These are phyloP conservation scores for Entelexis paramagnoliae DNA, from an alignment of 1,139 yeast genomes.

Conservation along the genomic window DNA sequence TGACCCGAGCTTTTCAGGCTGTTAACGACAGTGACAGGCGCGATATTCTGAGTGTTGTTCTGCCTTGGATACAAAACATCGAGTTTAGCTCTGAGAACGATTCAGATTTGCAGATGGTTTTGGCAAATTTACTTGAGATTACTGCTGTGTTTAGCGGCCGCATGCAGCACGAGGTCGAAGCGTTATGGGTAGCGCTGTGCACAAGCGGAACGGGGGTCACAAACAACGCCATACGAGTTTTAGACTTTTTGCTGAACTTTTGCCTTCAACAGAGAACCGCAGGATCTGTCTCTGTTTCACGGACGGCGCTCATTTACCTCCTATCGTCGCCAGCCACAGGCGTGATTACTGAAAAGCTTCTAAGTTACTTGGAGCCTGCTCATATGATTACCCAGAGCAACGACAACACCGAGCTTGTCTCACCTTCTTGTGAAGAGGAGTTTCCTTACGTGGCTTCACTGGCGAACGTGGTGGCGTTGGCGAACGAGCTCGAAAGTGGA, in stretches of 20 bases:
- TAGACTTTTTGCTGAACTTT: conserved; percentile 58
- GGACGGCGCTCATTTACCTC: conserved; percentile 71
- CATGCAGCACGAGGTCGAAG: conserved; percentile 80
- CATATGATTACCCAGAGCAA: conserved; percentile 48
- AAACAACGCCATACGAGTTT: conserved; percentile 58
- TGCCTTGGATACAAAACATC: conserved; percentile 85
- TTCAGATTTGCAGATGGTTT: conserved; percentile 38
- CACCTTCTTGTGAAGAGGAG: conserved; percentile 28
- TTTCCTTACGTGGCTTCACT: conserved; percentile 72
- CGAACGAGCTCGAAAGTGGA: conserved; percentile 42
- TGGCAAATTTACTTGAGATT: conserved; percentile 72
- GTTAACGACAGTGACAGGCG: conserved; percentile 54
- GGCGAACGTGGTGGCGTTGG: conserved; percentile 47
- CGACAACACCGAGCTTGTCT: conserved; percentile 28
- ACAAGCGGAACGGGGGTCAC: conserved; percentile 44
- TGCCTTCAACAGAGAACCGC: conserved; percentile 67
- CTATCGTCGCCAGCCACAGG: conserved; percentile 50
- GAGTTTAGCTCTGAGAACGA: conserved; percentile 36
- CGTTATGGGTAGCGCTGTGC: conserved; percentile 88
- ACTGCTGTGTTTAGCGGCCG: conserved; percentile 65
- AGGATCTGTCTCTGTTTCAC: conserved; percentile 61
- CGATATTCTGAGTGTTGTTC: conserved; percentile 65
- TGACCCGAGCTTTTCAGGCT: conserved; percentile 57
- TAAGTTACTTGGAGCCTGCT: conserved; percentile 66
- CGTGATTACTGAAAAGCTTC: conserved; percentile 51